Evolutionary conservation across 2,329 filamentous ascomycete genomes (phyloP), one percentile per base, ranked within the genome.

Genomic region (Aureobasidium sp.): DNA sequence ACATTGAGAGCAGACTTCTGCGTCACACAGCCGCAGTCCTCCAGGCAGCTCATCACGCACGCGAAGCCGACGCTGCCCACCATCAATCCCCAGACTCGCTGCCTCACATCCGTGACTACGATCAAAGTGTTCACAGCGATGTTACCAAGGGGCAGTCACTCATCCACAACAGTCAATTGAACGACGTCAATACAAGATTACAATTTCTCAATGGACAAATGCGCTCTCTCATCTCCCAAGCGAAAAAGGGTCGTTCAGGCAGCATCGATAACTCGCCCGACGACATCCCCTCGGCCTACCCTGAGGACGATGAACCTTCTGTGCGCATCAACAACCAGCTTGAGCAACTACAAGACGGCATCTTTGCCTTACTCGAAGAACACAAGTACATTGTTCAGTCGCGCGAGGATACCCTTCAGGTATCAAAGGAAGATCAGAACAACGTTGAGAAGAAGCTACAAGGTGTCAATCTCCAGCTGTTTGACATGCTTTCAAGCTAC

Each of bases 11-110:
- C 61, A 81, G 83, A 57, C 73, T 98, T 39, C 73, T 97, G 47
- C 84, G 91, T 67, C 93, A 98, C 67, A 97, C 91, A 0, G 90
- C 93, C 12, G 91, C 88, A 39, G 88, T 98, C 34, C 73, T 98
- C 51, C 90, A 95, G 65, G 79, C 95, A 68, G 94, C 90, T 7
- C 90, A 97, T 69, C 86, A 85, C 61, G 82, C 80, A 0, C 76
- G 45, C 6, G 42, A 54, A 24, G 29, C 51, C 8, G 50, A 53
- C 2, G 19, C 30, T 3, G 30, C 37, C 30, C 21, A 45, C 17
- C 24, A 29, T 12, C 41, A 24, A 3, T 4, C 30, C 7, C 17
- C 48, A 12, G 51, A 47, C 25, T 24, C 32, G 22, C 38, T 53
- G 39, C 49, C 49, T 37, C 37, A 50, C 27, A 53, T 51, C 12